Conservation (phyloP, 2,329 filamentous ascomycete species). For the Beauveria varroae region DNA sequence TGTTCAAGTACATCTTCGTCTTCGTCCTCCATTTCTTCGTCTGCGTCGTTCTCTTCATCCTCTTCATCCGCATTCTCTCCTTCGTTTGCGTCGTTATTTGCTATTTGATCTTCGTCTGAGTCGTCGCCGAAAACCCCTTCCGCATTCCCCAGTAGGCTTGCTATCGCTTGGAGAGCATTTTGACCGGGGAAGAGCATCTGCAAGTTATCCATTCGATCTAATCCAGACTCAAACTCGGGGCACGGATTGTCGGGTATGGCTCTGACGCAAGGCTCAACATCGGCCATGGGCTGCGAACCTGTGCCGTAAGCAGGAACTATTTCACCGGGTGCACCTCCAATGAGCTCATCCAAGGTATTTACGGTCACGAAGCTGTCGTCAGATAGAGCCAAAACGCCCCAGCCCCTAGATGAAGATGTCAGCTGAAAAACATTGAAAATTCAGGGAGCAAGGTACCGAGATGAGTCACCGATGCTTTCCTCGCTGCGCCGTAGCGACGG, state of each 20-base stretch:
- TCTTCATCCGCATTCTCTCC: neutral
- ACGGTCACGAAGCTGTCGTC: slow-evolving; percentile 35
- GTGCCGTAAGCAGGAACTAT: neutral
- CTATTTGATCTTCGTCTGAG: slow-evolving; percentile 7
- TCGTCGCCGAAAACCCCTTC: neutral
- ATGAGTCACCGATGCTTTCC: slow-evolving; percentile 21
- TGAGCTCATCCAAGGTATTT: slow-evolving; percentile 24
- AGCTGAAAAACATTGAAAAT: neutral
- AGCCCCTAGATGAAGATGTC: slow-evolving; percentile 27
- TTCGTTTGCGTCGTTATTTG: slow-evolving; percentile 9
- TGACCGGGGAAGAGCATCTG: neutral
- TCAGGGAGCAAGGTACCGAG: slow-evolving; percentile 17
- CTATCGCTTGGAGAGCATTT: slow-evolving; percentile 3
- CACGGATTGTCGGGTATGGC: slow-evolving; percentile 23
- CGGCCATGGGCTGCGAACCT: slow-evolving; percentile 18
- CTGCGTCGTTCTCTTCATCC: slow-evolving; percentile 12
- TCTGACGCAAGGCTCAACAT: slow-evolving; percentile 19
- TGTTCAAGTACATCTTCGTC: neutral
- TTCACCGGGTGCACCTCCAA: slow-evolving; percentile 22
- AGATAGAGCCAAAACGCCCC: slow-evolving; percentile 42
- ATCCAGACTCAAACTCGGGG: neutral
- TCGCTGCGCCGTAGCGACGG: slow-evolving; percentile 19
- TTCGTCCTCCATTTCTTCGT: slow-evolving; percentile 10
- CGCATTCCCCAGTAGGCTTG: neutral
- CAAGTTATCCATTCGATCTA: neutral